Percentiles rank a stretch among this genome's conserved stretches.
These are phyloP conservation scores for Meyerozyma carpophila DNA, from an alignment of 1,139 yeast species.

Conservation along the genomic window DNA sequence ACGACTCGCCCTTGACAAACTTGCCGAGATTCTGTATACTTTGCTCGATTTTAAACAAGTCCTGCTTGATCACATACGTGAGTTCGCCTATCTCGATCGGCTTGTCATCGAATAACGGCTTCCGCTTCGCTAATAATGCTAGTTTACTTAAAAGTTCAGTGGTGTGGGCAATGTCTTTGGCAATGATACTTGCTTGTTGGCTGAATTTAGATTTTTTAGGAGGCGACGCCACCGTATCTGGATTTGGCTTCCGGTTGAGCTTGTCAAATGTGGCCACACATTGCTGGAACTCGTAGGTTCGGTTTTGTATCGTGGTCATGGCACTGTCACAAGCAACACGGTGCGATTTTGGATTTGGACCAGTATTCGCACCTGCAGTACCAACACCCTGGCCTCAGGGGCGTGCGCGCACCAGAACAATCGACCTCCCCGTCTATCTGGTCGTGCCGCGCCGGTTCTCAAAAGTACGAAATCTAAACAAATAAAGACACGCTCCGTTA, in stretches of 20 bases:
- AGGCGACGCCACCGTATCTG: slow-evolving; percentile 9
- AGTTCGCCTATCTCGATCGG: slow-evolving; percentile 92
- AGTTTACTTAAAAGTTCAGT: slow-evolving; percentile 77
- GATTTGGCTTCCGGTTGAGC: slow-evolving; percentile 37
- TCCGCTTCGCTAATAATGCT: slow-evolving; percentile 79
- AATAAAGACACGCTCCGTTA: slow-evolving; percentile 2
- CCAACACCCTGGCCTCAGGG: not conserved
- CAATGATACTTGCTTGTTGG: slow-evolving; percentile 73
- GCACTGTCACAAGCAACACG: slow-evolving; percentile 2
- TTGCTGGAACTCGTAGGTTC: slow-evolving; percentile 83
- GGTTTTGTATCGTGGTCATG: slow-evolving; percentile 52
- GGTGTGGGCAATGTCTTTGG: slow-evolving; percentile 85
- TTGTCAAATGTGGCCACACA: slow-evolving; percentile 70
- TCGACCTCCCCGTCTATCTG: not conserved
- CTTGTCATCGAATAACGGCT: slow-evolving; percentile 91
- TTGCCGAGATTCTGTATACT: slow-evolving; percentile 62
- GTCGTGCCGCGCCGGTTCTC: slow-evolving; percentile 1
- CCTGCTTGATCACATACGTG: slow-evolving; percentile 90
- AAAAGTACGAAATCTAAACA: slow-evolving; percentile 1
- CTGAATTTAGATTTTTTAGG: slow-evolving; percentile 64
- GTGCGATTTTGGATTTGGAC: not conserved
- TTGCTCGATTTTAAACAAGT: slow-evolving; percentile 80
- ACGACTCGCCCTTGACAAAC: slow-evolving; percentile 43
- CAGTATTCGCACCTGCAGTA: not conserved
- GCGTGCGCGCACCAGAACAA: not conserved